phyloP scores from a whole-genome alignment of 768 basidiomycete species.

The Tylopilus sp. region DNA sequence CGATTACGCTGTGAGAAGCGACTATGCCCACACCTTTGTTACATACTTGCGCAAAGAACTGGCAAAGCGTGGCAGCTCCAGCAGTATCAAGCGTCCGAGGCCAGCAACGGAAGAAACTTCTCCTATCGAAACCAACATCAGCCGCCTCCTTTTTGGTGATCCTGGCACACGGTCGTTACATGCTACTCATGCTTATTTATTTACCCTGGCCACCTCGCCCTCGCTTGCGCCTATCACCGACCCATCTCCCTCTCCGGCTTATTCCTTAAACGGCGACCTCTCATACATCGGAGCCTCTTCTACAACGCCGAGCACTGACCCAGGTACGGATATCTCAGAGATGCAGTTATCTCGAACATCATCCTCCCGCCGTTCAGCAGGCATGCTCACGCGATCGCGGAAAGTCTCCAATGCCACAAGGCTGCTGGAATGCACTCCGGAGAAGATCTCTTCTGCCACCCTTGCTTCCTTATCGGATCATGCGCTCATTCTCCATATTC shows the following conservation, averaged over 20 bases:
- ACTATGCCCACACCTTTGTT: conserved; percentile 70
- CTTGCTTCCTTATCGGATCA: conserved; percentile 73
- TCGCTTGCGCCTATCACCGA: conserved; percentile 48
- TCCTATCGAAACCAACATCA: conserved; percentile 45
- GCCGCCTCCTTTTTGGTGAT: conserved; percentile 54
- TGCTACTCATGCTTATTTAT: conserved; percentile 77
- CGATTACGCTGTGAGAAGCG: conserved; percentile 72
- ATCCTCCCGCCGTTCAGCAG: conserved; percentile 47
- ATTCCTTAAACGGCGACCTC: conserved; percentile 31
- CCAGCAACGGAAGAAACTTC: conserved; percentile 46
- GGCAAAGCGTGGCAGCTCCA: conserved; percentile 48
- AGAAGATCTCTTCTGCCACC: conserved; percentile 39
- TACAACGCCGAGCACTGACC: conserved; percentile 33
- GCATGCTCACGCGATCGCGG: conserved; percentile 48
- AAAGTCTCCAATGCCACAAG: conserved; percentile 55
- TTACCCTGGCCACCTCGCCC: conserved; percentile 71
- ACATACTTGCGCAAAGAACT: conserved; percentile 79
- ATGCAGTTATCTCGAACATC: conserved; percentile 31
- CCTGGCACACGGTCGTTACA: conserved; percentile 69
- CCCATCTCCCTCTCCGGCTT: conserved; percentile 40
- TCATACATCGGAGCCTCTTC: conserved; percentile 27
- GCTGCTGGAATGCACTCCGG: conserved; percentile 48
- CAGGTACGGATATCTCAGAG: conserved; percentile 12
- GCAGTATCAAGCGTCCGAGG: conserved; percentile 44
- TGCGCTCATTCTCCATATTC: conserved; percentile 61